Evolutionary conservation across 768 basidiomycete species (phyloP), one percentile per base, ranked within the genome.

Genomic region (Melanogaster broomeanus): DNA sequence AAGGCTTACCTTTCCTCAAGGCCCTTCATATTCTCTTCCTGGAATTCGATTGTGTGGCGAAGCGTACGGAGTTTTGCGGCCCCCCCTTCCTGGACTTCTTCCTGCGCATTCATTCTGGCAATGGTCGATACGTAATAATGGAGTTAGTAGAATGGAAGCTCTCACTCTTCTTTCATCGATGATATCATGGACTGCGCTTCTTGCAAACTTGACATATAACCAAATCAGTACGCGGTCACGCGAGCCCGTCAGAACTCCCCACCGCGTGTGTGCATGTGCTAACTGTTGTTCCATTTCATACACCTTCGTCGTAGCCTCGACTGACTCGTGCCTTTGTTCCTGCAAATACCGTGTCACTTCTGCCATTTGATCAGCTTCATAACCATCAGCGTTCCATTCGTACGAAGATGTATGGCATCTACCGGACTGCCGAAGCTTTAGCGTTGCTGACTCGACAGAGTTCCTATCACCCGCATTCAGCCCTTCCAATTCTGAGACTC

Each of bases 401-500:
- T 49, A 30, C 25, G 24, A 45, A 30, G 41, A 22, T 25, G n/a
- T 40, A 18, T 0, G 13, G 19, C 25, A 19, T 64, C 48, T 45
- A 68, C 67, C 53, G 3, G 69, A 56, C 42, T 70, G 64, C 30
- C 49, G 55, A 35, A 68, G 57, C 25, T 62, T 58, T 27, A 61
- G 47, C 3, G 59, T 42, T 27, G 57, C 57, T 24, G 55, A 55
- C 37, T 66, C 55, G 19, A 57, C 52, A 41, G 48, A 55, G 33
- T 63, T 57, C 52, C 35, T 64, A 27, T 71, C 67, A 24, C 48
- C 52, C 28, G 37, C 51, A 45, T 45, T 43, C 37, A 43, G 47
- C 5, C 45, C 58, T 55, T 78, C 77, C 7, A 78, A 60, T 25
- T 78, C 76, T 5, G 58, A 42, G 13, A 73, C 58, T 10, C 73